Base-by-base conservation (phyloP, 257 asterid genomes). In the Scutellaria baicalensis region DNA sequence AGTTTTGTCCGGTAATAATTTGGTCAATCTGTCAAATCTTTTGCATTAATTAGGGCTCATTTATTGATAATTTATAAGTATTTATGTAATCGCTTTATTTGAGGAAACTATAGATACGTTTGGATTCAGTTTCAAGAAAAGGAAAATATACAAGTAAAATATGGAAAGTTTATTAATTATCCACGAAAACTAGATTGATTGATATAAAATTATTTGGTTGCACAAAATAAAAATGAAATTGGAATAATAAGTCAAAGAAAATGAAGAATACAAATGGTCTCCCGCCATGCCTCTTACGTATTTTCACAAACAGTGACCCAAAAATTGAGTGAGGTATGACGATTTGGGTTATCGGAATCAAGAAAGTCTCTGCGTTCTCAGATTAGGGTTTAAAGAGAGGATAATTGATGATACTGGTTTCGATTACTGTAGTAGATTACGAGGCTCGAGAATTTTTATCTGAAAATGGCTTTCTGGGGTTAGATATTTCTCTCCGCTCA, bases 381-480 rank as follows among this genome's bases (percentile, higher is more conserved):
- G 59, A 9, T 62, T 76, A 76, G 81, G 84, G 81, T 74, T 80
- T 27, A 31, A 31, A 39, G 58, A n/a, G 39, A 21, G 61, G 42
- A 44, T 57, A 42, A 56, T 18, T 5, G 56, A 8, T 21, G 6
- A 0, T 6, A 36, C 4, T 36, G 5, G 35, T 49, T 71, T 16
- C n/a, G 60, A 23, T 44, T 21, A 39, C 59, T 43, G 70, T 50
- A 14, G 8, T 44, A n/a, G 33, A 59, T 40, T 68, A 17, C 56
- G 52, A 40, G 49, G 21, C 35, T 66, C 23, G 61, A 55, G 33
- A 47, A 33, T 16, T 16, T 59, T 54, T 39, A 2, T 40, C 16
- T 23, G 0, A 59, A 23, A 62, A 85, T 85, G 95, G 82, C 88
- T 69, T 88, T 88, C 77, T 88, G 92, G 95, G 95, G 91, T 85